Evolutionary conservation across 768 basidiomycete genomes (phyloP).

Genomic region (Melanogaster broomeanus): DNA sequence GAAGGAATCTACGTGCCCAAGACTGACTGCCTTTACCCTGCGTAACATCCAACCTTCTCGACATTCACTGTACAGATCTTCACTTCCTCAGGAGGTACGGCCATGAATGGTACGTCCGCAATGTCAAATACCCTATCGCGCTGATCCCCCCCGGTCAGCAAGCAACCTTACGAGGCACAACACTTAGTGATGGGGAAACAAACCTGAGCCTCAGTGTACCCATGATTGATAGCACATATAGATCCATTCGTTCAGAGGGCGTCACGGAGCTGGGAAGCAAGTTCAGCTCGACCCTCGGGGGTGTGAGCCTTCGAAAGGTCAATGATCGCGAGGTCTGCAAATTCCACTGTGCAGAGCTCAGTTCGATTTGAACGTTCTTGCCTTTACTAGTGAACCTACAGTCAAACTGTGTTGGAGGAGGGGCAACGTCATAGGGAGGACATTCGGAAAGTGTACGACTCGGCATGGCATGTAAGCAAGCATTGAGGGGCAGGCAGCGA

Average conservation of each 20-base stretch:
- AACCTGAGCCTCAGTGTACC: conserved; percentile 41
- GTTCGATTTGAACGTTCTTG: not conserved
- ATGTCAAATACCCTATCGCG: conserved; percentile 49
- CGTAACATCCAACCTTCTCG: conserved; percentile 44
- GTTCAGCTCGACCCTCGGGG: conserved; percentile 39
- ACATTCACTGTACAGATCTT: conserved; percentile 36
- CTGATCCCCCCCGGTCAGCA: conserved; percentile 28
- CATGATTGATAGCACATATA: conserved; percentile 40
- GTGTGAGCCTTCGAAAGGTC: conserved; percentile 47
- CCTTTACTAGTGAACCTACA: conserved; percentile 25
- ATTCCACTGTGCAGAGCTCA: conserved; percentile 43
- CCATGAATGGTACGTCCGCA: conserved; percentile 45
- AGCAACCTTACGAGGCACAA: conserved; percentile 10
- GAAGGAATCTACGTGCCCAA: conserved; percentile 38
- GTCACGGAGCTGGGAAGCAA: conserved; percentile 44
- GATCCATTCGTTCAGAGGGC: conserved; percentile 47
- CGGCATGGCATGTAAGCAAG: conserved; percentile 24
- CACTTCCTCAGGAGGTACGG: conserved; percentile 44
- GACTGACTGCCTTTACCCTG: conserved; percentile 51
- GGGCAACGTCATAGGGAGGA: conserved; percentile 36
- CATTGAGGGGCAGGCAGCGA: too few relatives aligned
- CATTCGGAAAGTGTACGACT: conserved; percentile 30
- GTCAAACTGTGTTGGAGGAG: conserved; percentile 33
- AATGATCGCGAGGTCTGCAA: conserved; percentile 53
- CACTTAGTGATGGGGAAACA: not conserved